These are phyloP conservation scores for Beta corolliflora DNA, from an alignment of 179 eudicot genomes.

Conservation along the genomic window DNA sequence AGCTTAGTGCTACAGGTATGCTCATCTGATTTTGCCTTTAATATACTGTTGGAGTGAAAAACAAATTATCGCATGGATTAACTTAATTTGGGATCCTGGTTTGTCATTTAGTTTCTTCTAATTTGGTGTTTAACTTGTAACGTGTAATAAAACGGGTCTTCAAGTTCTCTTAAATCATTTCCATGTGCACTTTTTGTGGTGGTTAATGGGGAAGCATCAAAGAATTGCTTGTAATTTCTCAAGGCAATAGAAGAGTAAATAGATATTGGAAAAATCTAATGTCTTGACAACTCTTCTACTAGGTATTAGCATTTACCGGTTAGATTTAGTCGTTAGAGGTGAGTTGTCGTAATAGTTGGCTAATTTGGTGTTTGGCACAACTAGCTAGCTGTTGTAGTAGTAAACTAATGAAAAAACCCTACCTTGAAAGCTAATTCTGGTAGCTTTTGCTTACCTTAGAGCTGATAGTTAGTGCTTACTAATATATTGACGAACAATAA, in stretches of 20 bases:
- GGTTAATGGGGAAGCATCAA: background rate
- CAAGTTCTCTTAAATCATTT: background rate
- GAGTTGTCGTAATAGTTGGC: background rate
- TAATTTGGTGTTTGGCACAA: background rate
- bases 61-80: background rate
- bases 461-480: background rate
- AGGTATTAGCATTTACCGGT: background rate
- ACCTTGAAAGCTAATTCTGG: background rate
- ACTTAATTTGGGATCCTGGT: background rate
- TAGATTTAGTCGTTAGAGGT: background rate
- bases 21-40: conserved; percentile 16
- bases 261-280: background rate
- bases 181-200: background rate
- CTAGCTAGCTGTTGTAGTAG: background rate
- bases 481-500: background rate
- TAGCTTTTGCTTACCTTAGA: background rate
- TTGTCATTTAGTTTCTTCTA: conserved; percentile 16
- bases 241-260: background rate
- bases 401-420: background rate
- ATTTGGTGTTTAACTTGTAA: conserved; percentile 3
- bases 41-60: background rate
- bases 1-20: conserved; percentile 51
- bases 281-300: background rate
- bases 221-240: background rate
- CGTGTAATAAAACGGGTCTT: background rate